phyloP scores from a whole-genome alignment of 257 asterid species.

The Nicotiana undulata region DNA sequence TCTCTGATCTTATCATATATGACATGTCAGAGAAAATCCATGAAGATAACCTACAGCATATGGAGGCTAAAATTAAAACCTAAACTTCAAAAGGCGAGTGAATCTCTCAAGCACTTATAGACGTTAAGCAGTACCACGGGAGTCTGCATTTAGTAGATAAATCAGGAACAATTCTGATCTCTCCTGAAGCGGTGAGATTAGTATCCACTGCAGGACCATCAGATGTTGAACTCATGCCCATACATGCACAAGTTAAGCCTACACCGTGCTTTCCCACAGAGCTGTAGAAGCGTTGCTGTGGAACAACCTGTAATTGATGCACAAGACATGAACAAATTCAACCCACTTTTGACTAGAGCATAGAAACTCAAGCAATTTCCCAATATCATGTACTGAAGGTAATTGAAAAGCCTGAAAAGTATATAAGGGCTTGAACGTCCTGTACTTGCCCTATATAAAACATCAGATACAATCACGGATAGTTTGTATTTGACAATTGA shows the following conservation, averaged over 20 bases:
- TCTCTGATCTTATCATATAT: not conserved
- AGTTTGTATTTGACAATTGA: not conserved
- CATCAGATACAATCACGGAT: not conserved
- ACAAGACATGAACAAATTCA: constrained; percentile 1
- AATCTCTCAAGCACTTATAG: not conserved
- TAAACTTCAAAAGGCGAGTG: not conserved
- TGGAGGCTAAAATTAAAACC: not conserved
- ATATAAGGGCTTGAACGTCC: not conserved
- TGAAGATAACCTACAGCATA: not conserved
- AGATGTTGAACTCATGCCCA: constrained; percentile 66
- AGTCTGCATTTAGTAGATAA: constrained; percentile 49
- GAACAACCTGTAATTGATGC: constrained; percentile 52
- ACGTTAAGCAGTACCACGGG: constrained; percentile 55
- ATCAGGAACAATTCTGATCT: constrained; percentile 83
- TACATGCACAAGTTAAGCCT: constrained; percentile 66
- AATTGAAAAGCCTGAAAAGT: not conserved
- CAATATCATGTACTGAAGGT: not conserved
- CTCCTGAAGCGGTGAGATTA: constrained; percentile 74
- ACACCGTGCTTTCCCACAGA: constrained; percentile 63
- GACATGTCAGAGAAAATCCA: not conserved
- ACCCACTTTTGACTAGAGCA: not conserved
- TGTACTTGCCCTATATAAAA: not conserved
- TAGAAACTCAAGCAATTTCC: not conserved
- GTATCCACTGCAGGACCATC: constrained; percentile 83
- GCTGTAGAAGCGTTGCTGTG: constrained; percentile 50